Evolutionary conservation across 805 yeast species (phyloP).

Genomic region (Ogataea ramenticola): DNA sequence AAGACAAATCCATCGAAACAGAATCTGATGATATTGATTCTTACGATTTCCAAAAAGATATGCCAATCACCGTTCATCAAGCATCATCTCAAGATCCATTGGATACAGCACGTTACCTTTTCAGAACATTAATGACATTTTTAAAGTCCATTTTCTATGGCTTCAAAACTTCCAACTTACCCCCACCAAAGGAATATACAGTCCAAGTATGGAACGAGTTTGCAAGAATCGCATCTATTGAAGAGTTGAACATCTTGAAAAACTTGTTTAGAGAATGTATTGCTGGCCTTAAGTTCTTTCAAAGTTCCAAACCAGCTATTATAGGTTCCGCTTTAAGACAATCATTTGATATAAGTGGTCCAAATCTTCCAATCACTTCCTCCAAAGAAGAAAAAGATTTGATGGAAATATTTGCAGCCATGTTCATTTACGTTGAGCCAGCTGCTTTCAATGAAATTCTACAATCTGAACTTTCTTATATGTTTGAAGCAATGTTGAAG

Average conservation of each 20-base stretch:
- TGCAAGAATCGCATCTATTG: conserved; percentile 76
- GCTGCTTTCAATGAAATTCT: conserved; percentile 93
- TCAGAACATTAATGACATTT: conserved; percentile 84
- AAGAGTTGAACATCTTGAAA: conserved; percentile 74
- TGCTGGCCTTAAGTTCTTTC: conserved; percentile 69
- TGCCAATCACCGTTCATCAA: conserved; percentile 56
- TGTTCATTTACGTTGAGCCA: conserved; percentile 89
- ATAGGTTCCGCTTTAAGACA: conserved; percentile 25
- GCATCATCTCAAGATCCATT: conserved; percentile 55
- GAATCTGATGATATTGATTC: conserved; percentile 3
- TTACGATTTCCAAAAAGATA: conserved; percentile 37
- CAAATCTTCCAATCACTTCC: conserved; percentile 77
- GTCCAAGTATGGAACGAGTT: conserved; percentile 72
- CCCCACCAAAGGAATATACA: conserved; percentile 50
- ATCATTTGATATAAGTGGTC: conserved; percentile 64
- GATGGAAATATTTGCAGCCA: conserved; percentile 92
- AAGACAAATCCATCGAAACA: conserved; percentile 12
- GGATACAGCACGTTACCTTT: conserved; percentile 81
- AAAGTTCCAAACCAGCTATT: conserved; percentile 42
- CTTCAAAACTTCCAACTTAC: conserved; percentile 82
- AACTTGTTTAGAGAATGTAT: conserved; percentile 80
- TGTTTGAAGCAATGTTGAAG: conserved; percentile 71
- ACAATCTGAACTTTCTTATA: conserved; percentile 66
- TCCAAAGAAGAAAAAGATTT: conserved; percentile 91
- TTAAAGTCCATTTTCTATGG: conserved; percentile 86